Evolutionary conservation across 1,284 basidiomycete genomes (phyloP).

Genomic region (Ustilago cynodontis): DNA sequence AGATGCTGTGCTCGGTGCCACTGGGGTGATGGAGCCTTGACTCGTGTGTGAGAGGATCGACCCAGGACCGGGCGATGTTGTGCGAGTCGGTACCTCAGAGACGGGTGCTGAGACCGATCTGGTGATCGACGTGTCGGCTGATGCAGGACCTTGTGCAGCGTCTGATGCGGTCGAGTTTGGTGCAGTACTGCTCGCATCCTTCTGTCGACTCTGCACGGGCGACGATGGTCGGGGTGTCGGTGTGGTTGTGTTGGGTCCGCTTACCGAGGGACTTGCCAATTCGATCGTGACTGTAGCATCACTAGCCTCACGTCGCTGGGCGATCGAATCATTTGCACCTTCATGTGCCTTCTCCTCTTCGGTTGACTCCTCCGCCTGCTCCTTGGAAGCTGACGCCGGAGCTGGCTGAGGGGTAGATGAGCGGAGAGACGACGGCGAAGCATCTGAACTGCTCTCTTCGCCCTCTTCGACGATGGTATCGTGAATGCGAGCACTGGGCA

Average conservation of each 20-base stretch:
- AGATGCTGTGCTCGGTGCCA: conserved; percentile 8
- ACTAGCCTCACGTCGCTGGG: conserved; percentile 27
- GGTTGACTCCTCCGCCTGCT: neutral
- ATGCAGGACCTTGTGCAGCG: conserved; percentile 1
- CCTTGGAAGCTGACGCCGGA: neutral
- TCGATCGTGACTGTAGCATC: conserved; percentile 39
- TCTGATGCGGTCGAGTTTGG: conserved; percentile 2
- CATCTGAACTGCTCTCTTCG: conserved; percentile 49
- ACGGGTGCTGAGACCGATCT: conserved; percentile 36
- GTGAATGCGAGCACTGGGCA: conserved; percentile 22
- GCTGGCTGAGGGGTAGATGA: conserved; percentile 21
- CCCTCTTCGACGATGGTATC: conserved; percentile 48
- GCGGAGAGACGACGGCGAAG: conserved; percentile 22
- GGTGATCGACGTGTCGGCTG: conserved; percentile 22
- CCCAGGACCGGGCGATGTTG: conserved; percentile 34
- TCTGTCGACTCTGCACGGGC: conserved; percentile 19
- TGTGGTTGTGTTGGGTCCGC: conserved; percentile 44
- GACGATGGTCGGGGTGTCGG: conserved; percentile 46
- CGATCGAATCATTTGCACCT: neutral
- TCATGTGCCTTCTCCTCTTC: neutral
- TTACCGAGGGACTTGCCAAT: conserved; percentile 25
- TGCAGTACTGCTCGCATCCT: conserved; percentile 1
- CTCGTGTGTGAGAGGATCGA: conserved; percentile 24
- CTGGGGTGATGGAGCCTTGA: conserved; percentile 16
- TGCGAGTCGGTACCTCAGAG: conserved; percentile 45